Conservation (phyloP, 768 basidiomycete species). For the Leucocoprinus sp. region DNA sequence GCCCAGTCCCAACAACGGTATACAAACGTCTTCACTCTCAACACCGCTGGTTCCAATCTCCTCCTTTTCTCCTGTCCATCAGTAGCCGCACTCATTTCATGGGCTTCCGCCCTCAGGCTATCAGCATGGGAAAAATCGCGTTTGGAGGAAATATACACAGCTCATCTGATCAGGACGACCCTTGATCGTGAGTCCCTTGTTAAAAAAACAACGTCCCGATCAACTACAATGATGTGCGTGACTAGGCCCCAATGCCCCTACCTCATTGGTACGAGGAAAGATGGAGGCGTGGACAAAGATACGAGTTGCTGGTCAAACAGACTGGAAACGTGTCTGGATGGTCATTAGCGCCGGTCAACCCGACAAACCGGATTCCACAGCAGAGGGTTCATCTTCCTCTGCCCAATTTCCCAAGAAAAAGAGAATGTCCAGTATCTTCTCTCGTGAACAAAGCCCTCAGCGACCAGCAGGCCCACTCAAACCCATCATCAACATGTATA, state of each 20-base stretch:
- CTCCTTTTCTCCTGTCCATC: constrained; percentile 82
- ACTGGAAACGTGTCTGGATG: constrained; percentile 93
- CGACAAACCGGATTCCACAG: constrained; percentile 13
- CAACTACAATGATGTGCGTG: not conserved
- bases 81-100: constrained; percentile 64
- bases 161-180: constrained; percentile 82
- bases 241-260: constrained; percentile 42
- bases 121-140: constrained; percentile 93
- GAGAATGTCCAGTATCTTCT: constrained; percentile 67
- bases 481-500: constrained; percentile 47
- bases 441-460: constrained; percentile 30
- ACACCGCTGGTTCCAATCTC: constrained; percentile 89
- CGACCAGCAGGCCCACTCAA: constrained; percentile 22
- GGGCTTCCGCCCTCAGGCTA: constrained; percentile 87
- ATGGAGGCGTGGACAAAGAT: constrained; percentile 91
- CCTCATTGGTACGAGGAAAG: constrained; percentile 59
- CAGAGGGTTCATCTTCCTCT: not conserved
- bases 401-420: constrained; percentile 29
- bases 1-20: constrained; percentile 48
- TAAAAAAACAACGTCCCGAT: constrained; percentile 1
- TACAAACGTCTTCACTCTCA: constrained; percentile 80
- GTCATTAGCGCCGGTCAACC: constrained; percentile 49
- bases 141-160: constrained; percentile 95
- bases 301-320: constrained; percentile 92
- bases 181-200: constrained; percentile 31